Evolutionary conservation across 1,284 basidiomycete genomes (phyloP).

Genomic region (Ustilago shanxiensis): DNA sequence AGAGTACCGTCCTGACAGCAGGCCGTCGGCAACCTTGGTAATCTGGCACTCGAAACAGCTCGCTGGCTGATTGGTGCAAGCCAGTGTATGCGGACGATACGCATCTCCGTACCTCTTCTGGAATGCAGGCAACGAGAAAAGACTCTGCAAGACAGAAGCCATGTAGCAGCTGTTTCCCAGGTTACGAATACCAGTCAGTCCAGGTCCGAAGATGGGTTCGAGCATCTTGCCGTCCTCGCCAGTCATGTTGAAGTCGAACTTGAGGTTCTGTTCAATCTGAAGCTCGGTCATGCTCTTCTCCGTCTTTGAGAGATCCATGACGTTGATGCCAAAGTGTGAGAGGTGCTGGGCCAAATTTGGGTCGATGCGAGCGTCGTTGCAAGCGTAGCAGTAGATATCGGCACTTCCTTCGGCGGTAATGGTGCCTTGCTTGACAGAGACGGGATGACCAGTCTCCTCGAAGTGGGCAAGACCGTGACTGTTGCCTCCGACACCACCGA

Average conservation of each 20-base stretch:
- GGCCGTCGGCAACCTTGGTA: slow-evolving; percentile 90
- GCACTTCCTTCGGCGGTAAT: slow-evolving; percentile 94
- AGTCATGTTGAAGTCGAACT: slow-evolving; percentile 93
- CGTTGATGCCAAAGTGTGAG: slow-evolving; percentile 86
- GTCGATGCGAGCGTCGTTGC: slow-evolving; percentile 88
- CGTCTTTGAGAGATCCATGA: slow-evolving; percentile 86
- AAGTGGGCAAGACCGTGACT: slow-evolving; percentile 90
- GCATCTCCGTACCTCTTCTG: slow-evolving; percentile 79
- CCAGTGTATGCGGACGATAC: slow-evolving; percentile 76
- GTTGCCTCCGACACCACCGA: slow-evolving; percentile 87
- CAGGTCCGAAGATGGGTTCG: slow-evolving; percentile 88
- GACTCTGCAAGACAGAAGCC: slow-evolving; percentile 88
- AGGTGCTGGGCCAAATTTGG: slow-evolving; percentile 83
- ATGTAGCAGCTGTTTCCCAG: slow-evolving; percentile 99
- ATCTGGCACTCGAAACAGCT: slow-evolving; percentile 94
- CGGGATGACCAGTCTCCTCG: slow-evolving; percentile 80
- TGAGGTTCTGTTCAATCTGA: slow-evolving; percentile 96
- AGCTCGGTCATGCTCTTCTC: slow-evolving; percentile 98
- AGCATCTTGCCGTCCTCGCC: slow-evolving; percentile 89
- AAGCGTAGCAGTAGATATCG: slow-evolving; percentile 94
- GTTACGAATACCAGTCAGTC: slow-evolving; percentile 89
- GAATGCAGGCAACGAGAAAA: slow-evolving; percentile 87
- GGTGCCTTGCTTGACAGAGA: slow-evolving; percentile 94
- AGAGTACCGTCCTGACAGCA: slow-evolving; percentile 92
- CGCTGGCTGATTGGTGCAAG: slow-evolving; percentile 81